Percentiles rank a stretch among this genome's conserved stretches.
Evolutionary conservation across 768 basidiomycete genomes (phyloP).

Genomic region (Infundibulicybe gibba): DNA sequence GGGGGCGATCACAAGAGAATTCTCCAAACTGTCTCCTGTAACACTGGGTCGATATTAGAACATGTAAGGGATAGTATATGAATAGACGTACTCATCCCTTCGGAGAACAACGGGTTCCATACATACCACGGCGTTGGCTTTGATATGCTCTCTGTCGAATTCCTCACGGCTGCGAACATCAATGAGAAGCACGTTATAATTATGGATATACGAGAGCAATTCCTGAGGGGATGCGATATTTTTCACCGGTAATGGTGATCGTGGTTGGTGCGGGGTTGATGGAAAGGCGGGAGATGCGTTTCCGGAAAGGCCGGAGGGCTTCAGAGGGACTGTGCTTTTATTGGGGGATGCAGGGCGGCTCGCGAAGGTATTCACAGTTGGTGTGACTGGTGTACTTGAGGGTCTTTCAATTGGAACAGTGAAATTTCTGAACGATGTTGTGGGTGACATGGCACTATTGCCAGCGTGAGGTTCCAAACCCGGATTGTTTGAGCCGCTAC

Average conservation of each 20-base stretch:
- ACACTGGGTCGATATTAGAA: slow-evolving; percentile 41
- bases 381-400: slow-evolving; percentile 68
- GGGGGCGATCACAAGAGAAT: slow-evolving; percentile 69
- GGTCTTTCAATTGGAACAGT: slow-evolving; percentile 50
- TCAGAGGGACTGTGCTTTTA: slow-evolving; percentile 28
- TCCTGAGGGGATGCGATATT: slow-evolving; percentile 59
- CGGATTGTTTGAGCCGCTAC: slow-evolving; percentile 20
- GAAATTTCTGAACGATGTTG: slow-evolving; percentile 31
- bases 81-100: slow-evolving; percentile 56
- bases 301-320: slow-evolving; percentile 35
- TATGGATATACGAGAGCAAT: slow-evolving; percentile 52
- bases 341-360: slow-evolving; percentile 65
- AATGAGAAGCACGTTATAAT: slow-evolving; percentile 67
- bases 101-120: slow-evolving; percentile 78
- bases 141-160: slow-evolving; percentile 74
- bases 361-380: slow-evolving; percentile 48
- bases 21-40: slow-evolving; percentile 64
- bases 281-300: slow-evolving; percentile 15
- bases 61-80: slow-evolving; percentile 1
- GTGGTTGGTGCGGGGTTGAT: slow-evolving; percentile 28
- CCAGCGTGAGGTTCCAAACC: slow-evolving; percentile 15
- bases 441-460: slow-evolving; percentile 22
- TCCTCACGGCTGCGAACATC: slow-evolving; percentile 81
- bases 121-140: slow-evolving; percentile 67
- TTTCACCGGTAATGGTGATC: slow-evolving; percentile 51